These are phyloP conservation scores for Macrocybe gigantea DNA, from an alignment of 768 basidiomycete species.

Conservation along the genomic window DNA sequence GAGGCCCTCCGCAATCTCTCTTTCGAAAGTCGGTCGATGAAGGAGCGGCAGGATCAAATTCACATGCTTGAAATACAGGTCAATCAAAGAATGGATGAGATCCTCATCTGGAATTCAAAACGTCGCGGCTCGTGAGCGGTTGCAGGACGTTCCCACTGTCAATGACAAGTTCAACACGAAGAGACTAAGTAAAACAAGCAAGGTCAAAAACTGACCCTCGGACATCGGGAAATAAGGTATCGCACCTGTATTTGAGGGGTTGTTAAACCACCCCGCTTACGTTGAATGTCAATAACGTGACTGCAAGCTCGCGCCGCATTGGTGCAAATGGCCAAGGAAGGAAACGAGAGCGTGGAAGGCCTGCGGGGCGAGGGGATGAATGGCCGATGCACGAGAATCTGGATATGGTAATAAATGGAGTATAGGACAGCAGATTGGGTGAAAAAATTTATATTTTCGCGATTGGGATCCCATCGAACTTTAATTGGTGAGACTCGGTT, in stretches of 20 bases:
- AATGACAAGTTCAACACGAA: background rate
- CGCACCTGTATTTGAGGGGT: conserved; percentile 30
- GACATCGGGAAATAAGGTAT: conserved; percentile 1
- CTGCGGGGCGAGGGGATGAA: conserved; percentile 64
- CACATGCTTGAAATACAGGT: conserved; percentile 55
- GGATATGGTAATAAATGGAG: conserved; percentile 45
- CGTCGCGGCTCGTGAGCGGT: conserved; percentile 9
- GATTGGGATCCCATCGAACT: conserved; percentile 53
- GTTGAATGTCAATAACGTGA: conserved; percentile 67
- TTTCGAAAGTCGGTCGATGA: conserved; percentile 65
- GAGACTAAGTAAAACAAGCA: no score
- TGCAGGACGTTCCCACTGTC: conserved; percentile 31
- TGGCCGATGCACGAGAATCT: conserved; percentile 73
- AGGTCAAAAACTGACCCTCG: conserved; percentile 17
- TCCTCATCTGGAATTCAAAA: conserved; percentile 43
- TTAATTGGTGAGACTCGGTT: background rate
- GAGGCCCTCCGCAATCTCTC: conserved; percentile 37
- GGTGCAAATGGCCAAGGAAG: conserved; percentile 71
- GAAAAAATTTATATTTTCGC: conserved; percentile 39
- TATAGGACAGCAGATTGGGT: conserved; percentile 59
- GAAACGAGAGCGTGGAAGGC: conserved; percentile 44
- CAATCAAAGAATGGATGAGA: conserved; percentile 46
- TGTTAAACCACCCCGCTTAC: conserved; percentile 25
- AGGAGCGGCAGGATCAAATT: conserved; percentile 65
- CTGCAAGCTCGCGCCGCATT: conserved; percentile 77